A percentile compares a stretch with the other conserved stretches of the same genome.
Evolutionary conservation across 306 rosid genomes (phyloP).

Genomic region (Sicyos baderoa): DNA sequence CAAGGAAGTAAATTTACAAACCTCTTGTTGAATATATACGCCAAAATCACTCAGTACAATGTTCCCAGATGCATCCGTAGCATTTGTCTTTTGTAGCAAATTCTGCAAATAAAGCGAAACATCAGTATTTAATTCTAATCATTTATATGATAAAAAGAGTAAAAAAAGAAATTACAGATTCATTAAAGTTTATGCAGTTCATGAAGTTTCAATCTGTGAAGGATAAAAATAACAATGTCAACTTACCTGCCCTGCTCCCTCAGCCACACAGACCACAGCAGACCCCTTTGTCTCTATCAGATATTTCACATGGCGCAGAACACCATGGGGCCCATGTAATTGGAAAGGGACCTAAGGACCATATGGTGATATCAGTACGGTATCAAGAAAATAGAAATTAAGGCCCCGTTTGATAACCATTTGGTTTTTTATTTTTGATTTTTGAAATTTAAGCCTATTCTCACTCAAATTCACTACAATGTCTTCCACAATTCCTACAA

Average conservation of each 20-base stretch:
- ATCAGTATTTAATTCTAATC: slow-evolving; percentile 18
- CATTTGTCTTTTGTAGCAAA: slow-evolving; percentile 78
- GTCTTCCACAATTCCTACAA: no score
- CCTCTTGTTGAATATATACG: slow-evolving; percentile 91
- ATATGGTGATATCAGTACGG: slow-evolving; percentile 23
- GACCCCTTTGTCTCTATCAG: slow-evolving; percentile 88
- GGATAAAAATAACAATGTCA: background rate
- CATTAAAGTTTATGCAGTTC: background rate
- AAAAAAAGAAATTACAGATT: background rate
- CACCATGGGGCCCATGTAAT: slow-evolving; percentile 79
- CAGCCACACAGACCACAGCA: slow-evolving; percentile 85
- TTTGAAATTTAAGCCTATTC: no score
- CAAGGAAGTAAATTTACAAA: slow-evolving; percentile 32
- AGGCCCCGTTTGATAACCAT: no score
- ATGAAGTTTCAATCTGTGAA: background rate
- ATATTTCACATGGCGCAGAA: slow-evolving; percentile 74
- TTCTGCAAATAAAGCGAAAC: slow-evolving; percentile 43
- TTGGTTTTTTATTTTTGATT: no score
- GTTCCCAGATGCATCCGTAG: slow-evolving; percentile 93
- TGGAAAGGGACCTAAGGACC: slow-evolving; percentile 59
- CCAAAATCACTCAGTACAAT: slow-evolving; percentile 78
- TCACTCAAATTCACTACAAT: no score
- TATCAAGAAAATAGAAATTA: slow-evolving; percentile 12
- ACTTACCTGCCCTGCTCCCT: slow-evolving; percentile 98
- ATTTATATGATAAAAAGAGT: slow-evolving; percentile 2